Percentiles rank a stretch among this genome's conserved stretches.
These are phyloP conservation scores for Artemisia annua DNA, from an alignment of 129 eudicot genomes.

Conservation along the genomic window DNA sequence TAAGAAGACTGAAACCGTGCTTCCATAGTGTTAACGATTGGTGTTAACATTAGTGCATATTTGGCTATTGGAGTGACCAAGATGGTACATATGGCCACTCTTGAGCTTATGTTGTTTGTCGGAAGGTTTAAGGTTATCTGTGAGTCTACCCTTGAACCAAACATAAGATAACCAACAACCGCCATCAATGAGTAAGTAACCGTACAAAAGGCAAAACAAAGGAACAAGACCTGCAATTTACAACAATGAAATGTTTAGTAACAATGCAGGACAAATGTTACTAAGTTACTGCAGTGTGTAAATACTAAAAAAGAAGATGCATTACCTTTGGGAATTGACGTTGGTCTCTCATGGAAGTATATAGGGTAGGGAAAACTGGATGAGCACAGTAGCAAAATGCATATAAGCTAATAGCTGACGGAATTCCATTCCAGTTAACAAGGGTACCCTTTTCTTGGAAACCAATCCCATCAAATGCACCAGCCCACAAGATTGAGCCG, in stretches of 20 bases:
- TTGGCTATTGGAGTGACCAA: slow-evolving; percentile 11
- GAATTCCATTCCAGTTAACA: slow-evolving; percentile 33
- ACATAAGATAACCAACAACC: slow-evolving; percentile 20
- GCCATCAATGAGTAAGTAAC: slow-evolving; percentile 18
- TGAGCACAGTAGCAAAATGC: slow-evolving; percentile 87
- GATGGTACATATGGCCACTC: slow-evolving; percentile 15
- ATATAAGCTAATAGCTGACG: slow-evolving; percentile 59
- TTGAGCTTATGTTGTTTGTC: slow-evolving; percentile 14
- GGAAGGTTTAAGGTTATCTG: slow-evolving; percentile 27
- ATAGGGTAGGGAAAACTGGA: slow-evolving; percentile 82
- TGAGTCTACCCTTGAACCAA: slow-evolving; percentile 23
- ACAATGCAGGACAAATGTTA: not conserved
- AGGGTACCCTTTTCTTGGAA: slow-evolving; percentile 30
- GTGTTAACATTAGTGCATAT: slow-evolving; percentile 21
- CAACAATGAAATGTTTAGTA: not conserved
- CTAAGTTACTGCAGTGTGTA: not conserved
- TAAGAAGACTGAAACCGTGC: slow-evolving; percentile 1
- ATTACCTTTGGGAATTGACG: slow-evolving; percentile 67
- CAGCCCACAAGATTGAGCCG: slow-evolving; percentile 33
- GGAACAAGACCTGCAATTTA: not conserved
- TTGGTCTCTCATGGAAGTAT: slow-evolving; percentile 64
- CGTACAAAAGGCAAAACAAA: slow-evolving; percentile 18
- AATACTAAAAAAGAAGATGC: not conserved
- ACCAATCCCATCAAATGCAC: slow-evolving; percentile 35
- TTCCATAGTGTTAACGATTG: slow-evolving; percentile 17